Base-by-base conservation (phyloP, 768 basidiomycete genomes). In the Coprinellus micaceus region DNA sequence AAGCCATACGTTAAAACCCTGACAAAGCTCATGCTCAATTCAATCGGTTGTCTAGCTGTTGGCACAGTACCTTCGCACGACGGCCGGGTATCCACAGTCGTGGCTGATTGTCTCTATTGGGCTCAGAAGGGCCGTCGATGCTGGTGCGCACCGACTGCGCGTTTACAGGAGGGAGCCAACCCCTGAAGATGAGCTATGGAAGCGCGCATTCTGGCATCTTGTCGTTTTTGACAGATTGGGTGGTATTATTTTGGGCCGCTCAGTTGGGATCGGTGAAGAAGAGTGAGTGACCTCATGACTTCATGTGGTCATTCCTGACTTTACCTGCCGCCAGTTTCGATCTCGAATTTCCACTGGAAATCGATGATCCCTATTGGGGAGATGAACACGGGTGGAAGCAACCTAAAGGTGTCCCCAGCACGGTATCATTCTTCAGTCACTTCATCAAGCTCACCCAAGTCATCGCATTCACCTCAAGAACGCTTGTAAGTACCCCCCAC, bases 321-420 rank as follows among this genome's bases (percentile, higher is more conserved):
- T 55, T 52, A 57, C 44, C 45, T 40, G n/a, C 30, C 44, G 59
- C n/a, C 60, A 94, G 91, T 67, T 91, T 91, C 65, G 93, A 95
- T 66, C 73, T 88, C 25, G 91, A 91, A 45, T 72, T 89, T 30
- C 90, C 90, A 39, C 77, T 89, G 12, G 90, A 92, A 67, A 86
- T 93, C 13, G 90, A 95, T 60, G 86, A 88, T 62, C 82, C 86
- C 59, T 91, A 84, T 65, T 94, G 90, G 91, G 80, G 83, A 58
- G 71, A 69, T 17, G 73, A 69, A 52, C 77, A 77, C 54, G 74
- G 80, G 12, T 92, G 90, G 70, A 78, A 79, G 58, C 92, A 93
- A 61, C 91, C 90, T 10, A 65, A 71, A 12, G 80, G 73, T 11
- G 76, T 81, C 57, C 84, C 86, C 17, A 81, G 83, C 24, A 71